Conservation (phyloP, 2,329 filamentous ascomycete genomes). For the Cladosporium colombiae region DNA sequence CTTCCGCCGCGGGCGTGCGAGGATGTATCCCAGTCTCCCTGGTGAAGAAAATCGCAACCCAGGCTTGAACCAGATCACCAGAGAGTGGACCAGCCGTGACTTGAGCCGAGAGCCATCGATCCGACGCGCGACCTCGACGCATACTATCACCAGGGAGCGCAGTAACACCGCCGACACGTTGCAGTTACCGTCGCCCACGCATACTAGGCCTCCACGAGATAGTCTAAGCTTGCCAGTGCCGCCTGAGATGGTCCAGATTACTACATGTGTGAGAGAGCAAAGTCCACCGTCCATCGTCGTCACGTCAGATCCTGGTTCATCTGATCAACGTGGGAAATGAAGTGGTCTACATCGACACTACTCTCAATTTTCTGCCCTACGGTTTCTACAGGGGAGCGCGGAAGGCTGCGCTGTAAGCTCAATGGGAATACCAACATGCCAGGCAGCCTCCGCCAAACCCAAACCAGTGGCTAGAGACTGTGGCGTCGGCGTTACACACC, state of each 20-base stretch:
- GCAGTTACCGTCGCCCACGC: not conserved
- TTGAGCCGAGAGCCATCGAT: not conserved
- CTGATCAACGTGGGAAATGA: not conserved
- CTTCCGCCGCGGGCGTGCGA: constrained; percentile 50
- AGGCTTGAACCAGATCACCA: constrained; percentile 16
- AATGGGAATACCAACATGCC: not conserved
- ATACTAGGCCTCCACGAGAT: not conserved
- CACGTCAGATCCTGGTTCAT: not conserved
- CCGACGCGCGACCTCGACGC: not conserved
- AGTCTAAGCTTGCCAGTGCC: not conserved
- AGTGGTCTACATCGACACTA: not conserved
- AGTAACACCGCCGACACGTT: not conserved
- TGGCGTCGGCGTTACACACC: not conserved
- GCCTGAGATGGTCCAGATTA: not conserved
- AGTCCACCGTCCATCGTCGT: not conserved
- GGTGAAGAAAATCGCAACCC: constrained; percentile 53
- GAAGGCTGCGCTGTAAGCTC: not conserved
- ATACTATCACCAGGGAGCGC: not conserved
- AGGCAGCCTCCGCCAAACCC: not conserved
- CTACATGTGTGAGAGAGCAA: not conserved
- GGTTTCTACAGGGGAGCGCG: not conserved
- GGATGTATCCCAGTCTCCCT: constrained; percentile 58
- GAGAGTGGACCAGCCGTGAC: not conserved
- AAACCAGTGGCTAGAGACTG: not conserved
- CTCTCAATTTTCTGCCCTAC: not conserved